Base-by-base conservation (phyloP, 257 asterid genomes). In the Ocimum tenuiflorum region DNA sequence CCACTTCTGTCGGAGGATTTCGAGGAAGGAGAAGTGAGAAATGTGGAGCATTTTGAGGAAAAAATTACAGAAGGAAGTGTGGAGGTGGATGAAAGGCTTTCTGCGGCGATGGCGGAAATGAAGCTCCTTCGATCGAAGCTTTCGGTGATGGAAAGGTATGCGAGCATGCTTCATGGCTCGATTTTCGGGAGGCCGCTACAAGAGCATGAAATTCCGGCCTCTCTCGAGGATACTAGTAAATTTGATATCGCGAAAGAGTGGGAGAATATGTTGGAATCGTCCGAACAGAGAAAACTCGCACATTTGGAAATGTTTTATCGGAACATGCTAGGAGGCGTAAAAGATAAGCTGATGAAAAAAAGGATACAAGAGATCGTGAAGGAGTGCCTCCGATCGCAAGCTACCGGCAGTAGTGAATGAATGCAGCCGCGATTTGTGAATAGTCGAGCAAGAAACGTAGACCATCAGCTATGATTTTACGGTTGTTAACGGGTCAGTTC, bases 201-300 rank as follows among this genome's bases (percentile, higher is more conserved):
- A 60, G 89, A 80, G 65, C 73, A 65, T 43, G 98, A 91, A 68
- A 85, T 87, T 22, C 94, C 94, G 3, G 50, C 23, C 24, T 79
- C 90, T 4, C 70, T 81, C 45, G 65, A 71, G 18, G 59, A 57
- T 47, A 81, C 81, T 4, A 82, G 85, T 63, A 49, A 76, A 35
- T 83, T 83, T 55, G 88, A 87, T 77, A 78, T 89, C 15, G 95
- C 81, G 1, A 81, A 73, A 76, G 95, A 85, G 60, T 91, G 98
- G 98, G 96, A 89, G 74, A 76, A 57, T 65, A 83, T 91, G 95
- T 68, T 91, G 80, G 98, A 91, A 65, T 60, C 91, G 14, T 83
- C 77, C 12, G 96, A 89, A 74, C 84, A 67, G 6, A 73, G 82
- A 14, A 87, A 78, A 63, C 95, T 91, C 17, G 55, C 53, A 2